Evolutionary conservation across 106 monocot species (phyloP), one percentile per base, ranked within the genome.

Genomic region (Alisma plantagoaquatica): DNA sequence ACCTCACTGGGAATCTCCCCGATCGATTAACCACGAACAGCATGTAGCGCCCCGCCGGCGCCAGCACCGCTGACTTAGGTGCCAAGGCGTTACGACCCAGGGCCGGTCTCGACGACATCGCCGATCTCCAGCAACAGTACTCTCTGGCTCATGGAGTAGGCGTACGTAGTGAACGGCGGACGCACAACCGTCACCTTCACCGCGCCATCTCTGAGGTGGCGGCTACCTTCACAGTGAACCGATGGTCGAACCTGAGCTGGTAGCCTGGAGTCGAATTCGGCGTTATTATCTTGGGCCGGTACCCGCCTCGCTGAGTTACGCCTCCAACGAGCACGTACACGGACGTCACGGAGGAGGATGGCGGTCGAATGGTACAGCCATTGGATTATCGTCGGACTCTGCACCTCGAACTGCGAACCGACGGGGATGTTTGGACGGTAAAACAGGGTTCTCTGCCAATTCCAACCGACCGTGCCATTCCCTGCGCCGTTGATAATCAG

Each of bases 321-420:
- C 90, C 90, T 9, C 90, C 90, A 42, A 84, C 77, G 22, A 91
- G 70, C 6, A 91, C 72, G n/a, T n/a, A n/a, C n/a, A 26, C 90
- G 63, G 2, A 76, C 84, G 68, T 84, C 80, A 0, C 80, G 80
- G 32, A 84, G 60, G 18, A 84, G 53, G 27, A 80, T 46, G n/a
- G 80, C 80, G 10, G 57, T 55, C 2, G 90, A 91, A 18, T 91
- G 90, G 57, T 91, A 91, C 15, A 91, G 33, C 61, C 90, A 23
- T 5, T 80, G 77, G 27, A 33, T 62, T 0, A 33, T 51, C 21
- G 61, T 31, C 17, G 68, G n/a, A 2, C 26, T 62, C 42, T 77
- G 71, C 26, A 66, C 46, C 14, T 31, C 27, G 58, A 84, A 84
- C 29, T 77, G 64, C 16, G 46, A 14, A 0, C 80, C 80, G 1